These are phyloP conservation scores for Pterothamnion heteromorphum DNA, from an alignment of 31 red algal species.

Conservation along the genomic window DNA sequence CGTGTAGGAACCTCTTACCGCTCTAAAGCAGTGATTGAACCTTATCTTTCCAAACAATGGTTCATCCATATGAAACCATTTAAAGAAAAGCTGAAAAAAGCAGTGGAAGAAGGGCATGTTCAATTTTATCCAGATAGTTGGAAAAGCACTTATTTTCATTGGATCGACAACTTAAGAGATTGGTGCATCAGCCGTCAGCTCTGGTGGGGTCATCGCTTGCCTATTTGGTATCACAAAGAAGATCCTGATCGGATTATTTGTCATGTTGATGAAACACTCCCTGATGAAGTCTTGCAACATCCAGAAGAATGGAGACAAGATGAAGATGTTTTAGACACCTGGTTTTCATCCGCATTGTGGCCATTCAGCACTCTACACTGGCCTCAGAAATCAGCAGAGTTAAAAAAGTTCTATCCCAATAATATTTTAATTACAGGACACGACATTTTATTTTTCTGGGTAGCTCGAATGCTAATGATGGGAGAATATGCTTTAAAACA, in stretches of 20 bases:
- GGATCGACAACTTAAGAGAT: conserved; percentile 90
- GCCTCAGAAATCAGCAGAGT: conserved; percentile 72
- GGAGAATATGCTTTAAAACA: conserved; percentile 68
- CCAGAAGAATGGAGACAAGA: no score
- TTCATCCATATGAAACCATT: not conserved
- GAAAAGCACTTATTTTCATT: conserved; percentile 36
- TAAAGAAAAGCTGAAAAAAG: not conserved
- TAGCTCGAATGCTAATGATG: conserved; percentile 99
- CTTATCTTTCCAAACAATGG: not conserved
- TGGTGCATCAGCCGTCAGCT: conserved; percentile 98
- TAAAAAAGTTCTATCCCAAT: conserved; percentile 92
- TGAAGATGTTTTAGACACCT: conserved; percentile 99
- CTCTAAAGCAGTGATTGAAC: not conserved
- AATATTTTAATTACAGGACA: conserved; percentile 89
- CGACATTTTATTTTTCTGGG: conserved; percentile 99
- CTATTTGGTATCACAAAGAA: no score
- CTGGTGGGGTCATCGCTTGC: conserved; percentile 99
- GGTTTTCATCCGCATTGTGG: conserved; percentile 98
- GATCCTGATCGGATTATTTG: no score
- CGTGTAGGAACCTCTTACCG: conserved; percentile 25
- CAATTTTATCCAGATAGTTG: not conserved
- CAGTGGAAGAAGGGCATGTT: conserved; percentile 39
- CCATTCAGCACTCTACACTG: conserved; percentile 97
- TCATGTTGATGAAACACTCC: no score
- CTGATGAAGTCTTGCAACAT: no score